phyloP scores from a whole-genome alignment of 495 filamentous ascomycete species.

The Achaetomiella virescens region DNA sequence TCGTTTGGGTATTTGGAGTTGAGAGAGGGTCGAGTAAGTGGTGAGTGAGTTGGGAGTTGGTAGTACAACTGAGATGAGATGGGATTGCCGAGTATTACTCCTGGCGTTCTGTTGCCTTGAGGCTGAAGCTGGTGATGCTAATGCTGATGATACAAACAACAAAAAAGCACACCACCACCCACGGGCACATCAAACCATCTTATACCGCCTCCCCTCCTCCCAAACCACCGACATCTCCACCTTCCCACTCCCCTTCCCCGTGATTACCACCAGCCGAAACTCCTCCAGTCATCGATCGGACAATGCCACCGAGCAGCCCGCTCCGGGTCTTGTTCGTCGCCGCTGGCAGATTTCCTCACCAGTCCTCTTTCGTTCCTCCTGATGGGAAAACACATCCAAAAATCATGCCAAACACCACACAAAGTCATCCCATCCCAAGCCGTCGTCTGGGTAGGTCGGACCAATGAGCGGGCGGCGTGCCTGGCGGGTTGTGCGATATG shows the following conservation, averaged over 20 bases:
- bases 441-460: neutral
- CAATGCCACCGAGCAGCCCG: neutral
- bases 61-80: neutral
- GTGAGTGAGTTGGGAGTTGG: neutral
- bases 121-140: neutral
- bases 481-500: neutral
- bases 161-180: neutral
- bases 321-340: neutral
- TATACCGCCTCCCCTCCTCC: constrained; percentile 4
- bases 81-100: constrained; percentile 6
- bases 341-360: no score
- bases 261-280: neutral
- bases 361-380: no score
- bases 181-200: constrained; percentile 1
- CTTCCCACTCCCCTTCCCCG: neutral
- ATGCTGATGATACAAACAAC: constrained; percentile 12
- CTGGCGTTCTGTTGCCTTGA: neutral
- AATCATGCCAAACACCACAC: neutral
- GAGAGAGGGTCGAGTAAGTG: neutral
- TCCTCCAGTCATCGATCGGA: neutral
- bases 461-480: neutral
- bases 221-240: constrained; percentile 2
- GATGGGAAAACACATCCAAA: neutral
- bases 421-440: neutral
- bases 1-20: neutral